These are phyloP conservation scores for Dendrobium huoshanense DNA, from an alignment of 106 monocot genomes.

Conservation along the genomic window DNA sequence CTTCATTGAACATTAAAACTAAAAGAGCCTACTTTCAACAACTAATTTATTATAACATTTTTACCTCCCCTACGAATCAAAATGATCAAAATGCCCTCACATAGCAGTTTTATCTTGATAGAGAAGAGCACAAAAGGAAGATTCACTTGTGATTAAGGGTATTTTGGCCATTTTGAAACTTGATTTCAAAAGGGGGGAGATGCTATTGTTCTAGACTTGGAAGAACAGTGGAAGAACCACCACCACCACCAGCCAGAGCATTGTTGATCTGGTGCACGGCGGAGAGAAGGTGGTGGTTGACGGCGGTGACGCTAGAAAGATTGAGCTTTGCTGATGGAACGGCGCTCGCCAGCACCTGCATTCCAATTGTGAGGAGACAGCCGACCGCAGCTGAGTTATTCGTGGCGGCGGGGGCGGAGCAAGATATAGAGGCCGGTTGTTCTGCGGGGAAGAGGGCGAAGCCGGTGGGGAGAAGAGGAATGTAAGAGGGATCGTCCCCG, in stretches of 20 bases:
- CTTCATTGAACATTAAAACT: not conserved
- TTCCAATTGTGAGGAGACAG: constrained; percentile 70
- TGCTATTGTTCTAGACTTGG: not conserved
- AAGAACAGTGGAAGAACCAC: not conserved
- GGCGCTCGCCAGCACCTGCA: constrained; percentile 73
- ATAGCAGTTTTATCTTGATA: not conserved
- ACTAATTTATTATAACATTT: not conserved
- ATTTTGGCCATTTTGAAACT: constrained; percentile 39
- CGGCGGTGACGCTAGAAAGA: constrained; percentile 71
- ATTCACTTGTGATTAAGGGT: constrained; percentile 7
- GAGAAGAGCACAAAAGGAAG: no score
- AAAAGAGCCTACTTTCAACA: not conserved
- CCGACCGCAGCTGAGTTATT: constrained; percentile 12
- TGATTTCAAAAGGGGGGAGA: not conserved
- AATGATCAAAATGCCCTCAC: not conserved
- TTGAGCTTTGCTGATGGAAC: constrained; percentile 81
- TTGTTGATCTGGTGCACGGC: constrained; percentile 66
- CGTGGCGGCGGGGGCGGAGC: not conserved
- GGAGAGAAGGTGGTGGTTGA: constrained; percentile 74
- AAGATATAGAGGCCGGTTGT: not conserved
- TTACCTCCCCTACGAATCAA: not conserved
- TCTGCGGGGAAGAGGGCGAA: constrained; percentile 63
- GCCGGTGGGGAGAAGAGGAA: constrained; percentile 85
- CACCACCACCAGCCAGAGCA: constrained; percentile 15
- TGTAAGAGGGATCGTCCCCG: constrained; percentile 83